Conservation (phyloP, 2,329 filamentous ascomycete genomes). For the Sporothrix luriei region DNA sequence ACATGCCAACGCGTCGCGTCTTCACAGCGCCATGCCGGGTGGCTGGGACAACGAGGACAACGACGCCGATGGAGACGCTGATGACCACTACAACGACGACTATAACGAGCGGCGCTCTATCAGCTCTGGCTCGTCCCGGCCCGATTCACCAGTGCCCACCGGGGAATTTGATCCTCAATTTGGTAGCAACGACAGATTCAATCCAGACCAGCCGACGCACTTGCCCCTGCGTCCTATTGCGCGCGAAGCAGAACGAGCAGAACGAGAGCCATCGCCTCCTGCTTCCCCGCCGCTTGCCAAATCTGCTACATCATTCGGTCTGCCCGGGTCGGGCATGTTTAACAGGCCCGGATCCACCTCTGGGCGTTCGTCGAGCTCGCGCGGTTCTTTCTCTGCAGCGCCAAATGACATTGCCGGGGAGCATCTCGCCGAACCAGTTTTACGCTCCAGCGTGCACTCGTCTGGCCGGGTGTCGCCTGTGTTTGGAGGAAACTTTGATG, state of each 20-base stretch:
- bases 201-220: background rate
- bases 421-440: background rate
- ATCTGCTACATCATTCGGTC: background rate
- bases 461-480: slow-evolving; percentile 11
- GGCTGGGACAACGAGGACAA: slow-evolving; percentile 49
- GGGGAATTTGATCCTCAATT: background rate
- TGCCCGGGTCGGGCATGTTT: background rate
- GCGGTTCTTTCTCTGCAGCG: background rate
- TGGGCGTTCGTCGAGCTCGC: background rate
- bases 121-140: background rate
- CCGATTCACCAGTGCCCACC: background rate
- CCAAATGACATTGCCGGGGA: background rate
- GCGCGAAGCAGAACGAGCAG: background rate
- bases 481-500: background rate
- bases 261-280: background rate
- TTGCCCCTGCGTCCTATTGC: background rate
- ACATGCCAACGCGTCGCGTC: slow-evolving; percentile 45
- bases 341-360: slow-evolving; percentile 2
- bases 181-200: slow-evolving; percentile 1
- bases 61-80: background rate
- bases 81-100: background rate
- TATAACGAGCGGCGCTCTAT: slow-evolving; percentile 4
- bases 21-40: slow-evolving; percentile 52
- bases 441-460: slow-evolving; percentile 6
- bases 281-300: background rate